phyloP scores from a whole-genome alignment of 352 stramenopile genomes.

The Phytophthora kernoviae region DNA sequence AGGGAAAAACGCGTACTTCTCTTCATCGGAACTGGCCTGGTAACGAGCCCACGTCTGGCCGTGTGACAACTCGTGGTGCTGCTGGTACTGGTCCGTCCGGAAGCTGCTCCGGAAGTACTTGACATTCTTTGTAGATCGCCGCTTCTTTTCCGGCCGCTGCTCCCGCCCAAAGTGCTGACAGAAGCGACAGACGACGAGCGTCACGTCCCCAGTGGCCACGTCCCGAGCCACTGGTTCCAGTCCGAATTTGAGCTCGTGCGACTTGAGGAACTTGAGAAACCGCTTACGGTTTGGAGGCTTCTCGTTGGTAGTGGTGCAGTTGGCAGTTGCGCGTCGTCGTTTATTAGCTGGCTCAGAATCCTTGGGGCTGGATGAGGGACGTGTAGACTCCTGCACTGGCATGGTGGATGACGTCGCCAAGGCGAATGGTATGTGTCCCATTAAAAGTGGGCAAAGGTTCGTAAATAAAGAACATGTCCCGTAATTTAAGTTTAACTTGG shows the following conservation, averaged over 20 bases:
- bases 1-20: constrained; percentile 62
- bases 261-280: constrained; percentile 38
- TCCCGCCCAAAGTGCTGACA: constrained; percentile 73
- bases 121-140: constrained; percentile 59
- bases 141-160: constrained; percentile 54
- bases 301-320: too few species aligned
- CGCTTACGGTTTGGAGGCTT: not conserved
- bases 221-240: constrained; percentile 57
- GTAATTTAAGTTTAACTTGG: too few species aligned
- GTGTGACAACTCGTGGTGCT: constrained; percentile 70
- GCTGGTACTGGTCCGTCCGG: constrained; percentile 74
- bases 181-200: constrained; percentile 61
- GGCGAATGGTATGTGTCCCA: too few species aligned
- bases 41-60: constrained; percentile 52
- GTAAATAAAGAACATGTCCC: too few species aligned
- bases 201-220: constrained; percentile 42
- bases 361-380: too few species aligned
- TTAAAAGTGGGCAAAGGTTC: too few species aligned
- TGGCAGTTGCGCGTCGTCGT: too few species aligned
- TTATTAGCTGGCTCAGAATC: too few species aligned
- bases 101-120: constrained; percentile 74
- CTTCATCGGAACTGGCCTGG: constrained; percentile 39
- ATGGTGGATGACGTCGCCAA: too few species aligned
- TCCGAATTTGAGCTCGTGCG: constrained; percentile 60
- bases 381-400: too few species aligned